Conservation (phyloP, 306 rosid genomes). For the Cyamopsis tetragonoloba region DNA sequence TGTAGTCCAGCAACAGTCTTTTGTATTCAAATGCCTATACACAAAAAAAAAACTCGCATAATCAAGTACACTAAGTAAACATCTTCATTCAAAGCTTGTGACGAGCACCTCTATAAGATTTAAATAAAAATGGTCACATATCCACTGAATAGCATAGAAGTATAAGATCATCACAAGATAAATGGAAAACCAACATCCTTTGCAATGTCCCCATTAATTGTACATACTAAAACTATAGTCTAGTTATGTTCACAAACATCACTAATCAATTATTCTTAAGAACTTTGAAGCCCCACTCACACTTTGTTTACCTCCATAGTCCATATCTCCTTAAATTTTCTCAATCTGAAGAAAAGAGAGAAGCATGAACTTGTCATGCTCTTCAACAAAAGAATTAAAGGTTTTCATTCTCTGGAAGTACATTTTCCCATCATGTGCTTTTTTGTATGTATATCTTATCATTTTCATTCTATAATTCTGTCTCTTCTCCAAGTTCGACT, state of each 20-base stretch:
- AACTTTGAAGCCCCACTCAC: too few relatives aligned
- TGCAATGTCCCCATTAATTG: not conserved
- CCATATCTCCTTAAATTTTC: too few relatives aligned
- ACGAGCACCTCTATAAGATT: not conserved
- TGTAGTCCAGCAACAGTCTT: slow-evolving; percentile 89
- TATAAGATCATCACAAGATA: not conserved
- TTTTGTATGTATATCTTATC: not conserved
- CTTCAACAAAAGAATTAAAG: too few relatives aligned
- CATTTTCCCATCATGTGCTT: too few relatives aligned
- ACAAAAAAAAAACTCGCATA: slow-evolving; percentile 17
- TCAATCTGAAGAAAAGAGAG: too few relatives aligned
- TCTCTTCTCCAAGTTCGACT: not conserved
- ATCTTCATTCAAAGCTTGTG: not conserved
- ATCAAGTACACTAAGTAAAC: slow-evolving; percentile 20
- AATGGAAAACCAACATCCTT: not conserved
- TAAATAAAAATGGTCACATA: not conserved
- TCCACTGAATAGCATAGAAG: not conserved
- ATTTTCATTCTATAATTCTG: not conserved
- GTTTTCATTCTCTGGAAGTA: too few relatives aligned
- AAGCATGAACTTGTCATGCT: too few relatives aligned
- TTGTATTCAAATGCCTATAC: slow-evolving; percentile 90
- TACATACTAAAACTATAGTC: not conserved
- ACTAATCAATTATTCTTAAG: too few relatives aligned
- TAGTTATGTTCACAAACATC: not conserved
- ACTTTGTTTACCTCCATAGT: too few relatives aligned